Base-by-base conservation (phyloP, 116 monocot genomes). In the Phalaenopsis hybrid region DNA sequence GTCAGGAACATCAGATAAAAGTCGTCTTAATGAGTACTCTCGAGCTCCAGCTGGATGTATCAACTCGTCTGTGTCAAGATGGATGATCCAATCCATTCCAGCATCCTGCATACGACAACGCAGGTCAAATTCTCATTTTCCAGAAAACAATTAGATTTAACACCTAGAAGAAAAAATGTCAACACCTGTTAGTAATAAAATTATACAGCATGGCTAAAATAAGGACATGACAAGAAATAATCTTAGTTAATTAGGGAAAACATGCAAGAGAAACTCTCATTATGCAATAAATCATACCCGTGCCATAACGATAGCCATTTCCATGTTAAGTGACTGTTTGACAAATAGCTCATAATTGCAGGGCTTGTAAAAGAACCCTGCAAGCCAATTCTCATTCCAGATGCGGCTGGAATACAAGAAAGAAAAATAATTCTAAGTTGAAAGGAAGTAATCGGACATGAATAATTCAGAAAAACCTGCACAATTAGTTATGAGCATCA, bases 331-430 rank as follows among this genome's bases (percentile, higher is more conserved):
- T 37, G 97, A 95, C 79, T 98, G 98, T 51, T 98, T 98, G 69
- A 98, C 98, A 89, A 98, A 98, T 73, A 98, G 80, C 83, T 98
- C 98, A 89, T 95, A 95, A 82, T 98, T 98, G 88, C 98, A 98
- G 44, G 98, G 98, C 74, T 98, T 98, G 92, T 93, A 95, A 81
- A 98, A 98, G 86, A 98, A 98, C 76, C 88, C 86, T 80, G 93
- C 76, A 65, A 98, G 87, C 98, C 98, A 98, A 31, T 95, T 91
- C 85, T 98, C 98, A 78, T 95, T 98, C 98, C 98, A 98, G 74
- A 98, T 93, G 28, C 95, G 98, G 82, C 98, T 98, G 85, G 28
- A 77, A 49, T 21, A 77, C 51, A 77, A 50, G 9, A n/a, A 49
- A 77, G 10, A 5, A 72, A 72, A 72, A 41, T 72, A 41, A 33